Base-by-base conservation (phyloP, 2,329 filamentous ascomycete species). In the Aspergillus ochraceus region DNA sequence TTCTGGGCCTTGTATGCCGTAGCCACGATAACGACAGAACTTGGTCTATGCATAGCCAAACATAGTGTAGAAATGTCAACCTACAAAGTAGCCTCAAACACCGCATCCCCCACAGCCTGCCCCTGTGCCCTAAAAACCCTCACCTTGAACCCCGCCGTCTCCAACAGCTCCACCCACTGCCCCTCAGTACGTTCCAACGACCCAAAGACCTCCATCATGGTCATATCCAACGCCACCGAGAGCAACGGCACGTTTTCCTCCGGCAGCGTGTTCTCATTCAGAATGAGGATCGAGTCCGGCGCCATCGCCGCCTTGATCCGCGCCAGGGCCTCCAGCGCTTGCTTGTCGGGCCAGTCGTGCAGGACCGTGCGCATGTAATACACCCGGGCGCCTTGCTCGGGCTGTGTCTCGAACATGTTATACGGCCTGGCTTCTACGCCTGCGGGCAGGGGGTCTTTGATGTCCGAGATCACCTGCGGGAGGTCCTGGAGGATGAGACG, bases 401-500 rank as follows among this genome's bases (percentile, higher is more conserved):
- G 61, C 42, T 70, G 69, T 6, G 60, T 51, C 0, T 61, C 57
- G n/a, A 69, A 70, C 49, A 70, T 64, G 20, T 66, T 36, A 11
- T 56, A 54, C 67, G 50, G 1, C 51, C 17, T 20, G 10, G 36
- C 19, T 14, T 54, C 36, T 5, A 54, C 17, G n/a, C 36, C 52
- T 2, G 6, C 6, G 17, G 52, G 11, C 1, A 54, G n/a, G 0
- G 57, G 11, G 1, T 53, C 49, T 10, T 54, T 42, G 11, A 68
- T 61, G 30, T 65, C 65, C 3, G 64, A 62, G 32, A 77, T 66
- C 2, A 74, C 72, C 22, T 70, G 64, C 2, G 75, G 74, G 0
- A 74, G 68, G 56, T 78, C 77, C 55, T 78, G 74, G 19, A 78
- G 62, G 1, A 78, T 65, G 1, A 78, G 66, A 8, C 68, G 63